A percentile compares a stretch with the other conserved stretches of the same genome.
Conservation (phyloP, 1,284 basidiomycete genomes). For the Cutaneotrichosporon arboriforme region DNA sequence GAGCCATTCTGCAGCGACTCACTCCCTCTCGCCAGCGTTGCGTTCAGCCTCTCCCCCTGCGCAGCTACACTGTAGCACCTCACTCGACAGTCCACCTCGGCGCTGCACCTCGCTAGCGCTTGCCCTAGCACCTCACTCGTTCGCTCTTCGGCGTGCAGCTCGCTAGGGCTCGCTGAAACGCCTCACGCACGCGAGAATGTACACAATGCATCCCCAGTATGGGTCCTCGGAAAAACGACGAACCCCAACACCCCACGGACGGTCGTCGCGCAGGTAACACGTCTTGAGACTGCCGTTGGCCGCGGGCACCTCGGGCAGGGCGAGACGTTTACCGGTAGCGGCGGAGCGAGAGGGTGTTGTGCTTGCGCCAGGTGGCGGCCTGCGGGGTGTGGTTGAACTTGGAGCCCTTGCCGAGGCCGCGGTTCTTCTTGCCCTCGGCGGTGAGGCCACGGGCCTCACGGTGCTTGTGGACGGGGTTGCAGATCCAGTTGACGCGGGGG, state of each 20-base stretch:
- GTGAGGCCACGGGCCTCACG: conserved; percentile 97
- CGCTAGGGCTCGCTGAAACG: neutral
- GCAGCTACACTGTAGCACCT: no score
- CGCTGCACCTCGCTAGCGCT: no score
- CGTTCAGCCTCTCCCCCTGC: no score
- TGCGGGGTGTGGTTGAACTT: conserved; percentile 90
- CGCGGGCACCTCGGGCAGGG: conserved; percentile 10
- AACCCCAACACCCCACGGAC: neutral
- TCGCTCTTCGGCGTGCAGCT: no score
- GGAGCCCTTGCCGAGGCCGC: conserved; percentile 87
- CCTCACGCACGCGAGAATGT: neutral
- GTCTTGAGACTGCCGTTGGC: neutral
- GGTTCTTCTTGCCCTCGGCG: conserved; percentile 81
- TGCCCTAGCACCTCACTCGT: no score
- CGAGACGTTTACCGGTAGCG: conserved; percentile 76
- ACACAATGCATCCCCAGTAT: conserved; percentile 13
- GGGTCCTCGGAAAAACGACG: neutral
- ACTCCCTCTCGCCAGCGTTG: no score
- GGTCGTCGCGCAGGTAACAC: neutral
- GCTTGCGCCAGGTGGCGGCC: conserved; percentile 88
- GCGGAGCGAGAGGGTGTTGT: conserved; percentile 96
- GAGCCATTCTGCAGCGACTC: no score
- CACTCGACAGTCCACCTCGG: no score
- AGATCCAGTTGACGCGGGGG: conserved; percentile 92
- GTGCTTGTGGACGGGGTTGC: conserved; percentile 96